phyloP scores from a whole-genome alignment of 1,284 basidiomycete species.

The Cerrena zonata region DNA sequence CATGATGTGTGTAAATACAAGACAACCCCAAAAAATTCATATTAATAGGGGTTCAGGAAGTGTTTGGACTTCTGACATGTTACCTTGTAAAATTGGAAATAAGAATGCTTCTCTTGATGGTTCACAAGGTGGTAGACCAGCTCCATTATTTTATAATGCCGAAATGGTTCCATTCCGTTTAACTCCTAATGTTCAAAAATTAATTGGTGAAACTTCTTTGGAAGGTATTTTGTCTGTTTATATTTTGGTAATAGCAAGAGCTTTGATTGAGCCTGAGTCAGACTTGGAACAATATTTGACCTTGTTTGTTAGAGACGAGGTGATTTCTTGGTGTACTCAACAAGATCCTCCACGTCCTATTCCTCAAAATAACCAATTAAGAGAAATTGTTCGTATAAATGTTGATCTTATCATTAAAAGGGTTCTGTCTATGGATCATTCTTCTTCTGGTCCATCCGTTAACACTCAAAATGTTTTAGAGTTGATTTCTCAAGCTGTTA shows the following conservation, averaged over 20 bases:
- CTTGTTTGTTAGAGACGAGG: constrained; percentile 90
- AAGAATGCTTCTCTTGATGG: too few species aligned
- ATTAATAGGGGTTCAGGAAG: constrained; percentile 84
- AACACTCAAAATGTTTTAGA: too few species aligned
- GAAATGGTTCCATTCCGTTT: constrained; percentile 95
- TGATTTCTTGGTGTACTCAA: constrained; percentile 79
- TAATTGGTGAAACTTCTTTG: constrained; percentile 82
- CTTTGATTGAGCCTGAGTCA: constrained; percentile 89
- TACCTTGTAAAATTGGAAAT: constrained; percentile 75
- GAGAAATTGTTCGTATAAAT: too few species aligned
- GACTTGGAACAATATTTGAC: constrained; percentile 85
- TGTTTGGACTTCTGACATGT: constrained; percentile 84
- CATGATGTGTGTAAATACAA: constrained; percentile 78
- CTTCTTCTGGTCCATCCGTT: too few species aligned
- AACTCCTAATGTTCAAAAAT: constrained; percentile 93
- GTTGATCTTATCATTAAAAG: too few species aligned
- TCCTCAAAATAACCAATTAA: too few species aligned
- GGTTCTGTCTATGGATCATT: too few species aligned
- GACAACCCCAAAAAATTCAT: constrained; percentile 82
- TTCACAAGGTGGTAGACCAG: too few species aligned
- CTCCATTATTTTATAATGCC: constrained; percentile 68
- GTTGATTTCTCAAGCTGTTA: too few species aligned
- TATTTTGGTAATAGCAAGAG: constrained; percentile 87
- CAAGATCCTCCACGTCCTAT: too few species aligned
- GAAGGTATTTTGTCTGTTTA: constrained; percentile 86